Evolutionary conservation across 2,329 filamentous ascomycete genomes (phyloP).

Genomic region (Diaporthe longicolla): DNA sequence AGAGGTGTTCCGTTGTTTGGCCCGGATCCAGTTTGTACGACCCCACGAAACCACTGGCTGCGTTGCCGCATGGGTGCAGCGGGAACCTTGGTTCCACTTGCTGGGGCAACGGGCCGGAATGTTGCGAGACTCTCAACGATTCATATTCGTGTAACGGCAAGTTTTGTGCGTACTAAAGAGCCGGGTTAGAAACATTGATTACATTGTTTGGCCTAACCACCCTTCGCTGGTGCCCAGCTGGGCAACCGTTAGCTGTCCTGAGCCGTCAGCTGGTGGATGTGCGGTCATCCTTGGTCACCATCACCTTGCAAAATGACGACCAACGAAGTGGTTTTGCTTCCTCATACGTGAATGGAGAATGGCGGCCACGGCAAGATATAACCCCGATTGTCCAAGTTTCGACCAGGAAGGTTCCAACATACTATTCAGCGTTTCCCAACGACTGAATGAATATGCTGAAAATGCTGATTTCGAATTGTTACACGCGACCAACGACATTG

Average conservation of each 20-base stretch:
- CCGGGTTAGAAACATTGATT: too few relatives aligned
- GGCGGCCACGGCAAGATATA: too few relatives aligned
- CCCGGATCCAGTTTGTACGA: background rate
- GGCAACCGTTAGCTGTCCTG: too few relatives aligned
- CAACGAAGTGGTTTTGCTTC: too few relatives aligned
- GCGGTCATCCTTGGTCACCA: too few relatives aligned
- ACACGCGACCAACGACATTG: background rate
- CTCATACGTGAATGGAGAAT: too few relatives aligned
- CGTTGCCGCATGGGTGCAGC: background rate
- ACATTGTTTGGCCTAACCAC: background rate
- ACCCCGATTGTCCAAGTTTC: too few relatives aligned
- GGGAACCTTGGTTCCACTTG: background rate
- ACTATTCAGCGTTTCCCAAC: background rate
- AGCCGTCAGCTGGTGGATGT: too few relatives aligned
- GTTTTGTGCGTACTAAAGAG: background rate
- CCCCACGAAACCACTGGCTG: background rate
- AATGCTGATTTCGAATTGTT: too few relatives aligned
- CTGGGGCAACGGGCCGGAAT: background rate
- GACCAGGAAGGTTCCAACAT: background rate
- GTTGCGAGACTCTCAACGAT: background rate
- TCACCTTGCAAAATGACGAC: too few relatives aligned
- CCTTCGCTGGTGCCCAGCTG: too few relatives aligned
- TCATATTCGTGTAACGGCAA: background rate
- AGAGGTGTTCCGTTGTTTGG: background rate
- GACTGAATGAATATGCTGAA: too few relatives aligned